Evolutionary conservation across 208 protist genomes (phyloP).

Genomic region (Wallacemonas rigidus): DNA sequence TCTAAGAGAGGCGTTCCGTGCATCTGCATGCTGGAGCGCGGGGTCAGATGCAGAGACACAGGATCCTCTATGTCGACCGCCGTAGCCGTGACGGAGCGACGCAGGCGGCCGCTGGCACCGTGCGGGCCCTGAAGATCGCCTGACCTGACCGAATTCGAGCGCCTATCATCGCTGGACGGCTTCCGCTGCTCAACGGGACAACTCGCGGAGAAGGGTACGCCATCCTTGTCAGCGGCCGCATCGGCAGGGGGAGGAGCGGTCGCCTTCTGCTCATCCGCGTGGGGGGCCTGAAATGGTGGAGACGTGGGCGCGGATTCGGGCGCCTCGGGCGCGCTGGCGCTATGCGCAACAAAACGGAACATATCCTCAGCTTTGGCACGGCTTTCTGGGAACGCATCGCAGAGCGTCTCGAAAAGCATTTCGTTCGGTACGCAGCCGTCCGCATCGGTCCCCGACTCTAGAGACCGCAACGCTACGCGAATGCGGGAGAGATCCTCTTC

Average conservation of each 20-base stretch:
- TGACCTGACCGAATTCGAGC: not conserved
- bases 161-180: not conserved
- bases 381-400: conserved; percentile 37
- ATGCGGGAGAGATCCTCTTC: conserved; percentile 55
- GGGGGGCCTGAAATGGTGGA: not conserved
- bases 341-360: conserved; percentile 44
- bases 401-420: conserved; percentile 38
- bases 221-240: too few species aligned
- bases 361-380: conserved; percentile 43
- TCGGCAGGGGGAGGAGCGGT: too few species aligned
- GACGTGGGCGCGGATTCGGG: conserved; percentile 9
- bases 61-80: conserved; percentile 12
- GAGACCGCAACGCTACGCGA: conserved; percentile 38
- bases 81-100: conserved; percentile 11
- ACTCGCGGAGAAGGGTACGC: not conserved
- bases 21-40: conserved; percentile 12
- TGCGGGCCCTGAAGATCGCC: not conserved
- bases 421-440: conserved; percentile 45
- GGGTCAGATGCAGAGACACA: conserved; percentile 10
- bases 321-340: conserved; percentile 18
- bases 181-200: too few species aligned
- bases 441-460: conserved; percentile 33
- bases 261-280: too few species aligned
- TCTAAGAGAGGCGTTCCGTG: not conserved
- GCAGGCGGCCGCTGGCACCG: conserved; percentile 7